Evolutionary conservation across 1,284 basidiomycete species (phyloP).

Genomic region (Hymenochaete sp.): DNA sequence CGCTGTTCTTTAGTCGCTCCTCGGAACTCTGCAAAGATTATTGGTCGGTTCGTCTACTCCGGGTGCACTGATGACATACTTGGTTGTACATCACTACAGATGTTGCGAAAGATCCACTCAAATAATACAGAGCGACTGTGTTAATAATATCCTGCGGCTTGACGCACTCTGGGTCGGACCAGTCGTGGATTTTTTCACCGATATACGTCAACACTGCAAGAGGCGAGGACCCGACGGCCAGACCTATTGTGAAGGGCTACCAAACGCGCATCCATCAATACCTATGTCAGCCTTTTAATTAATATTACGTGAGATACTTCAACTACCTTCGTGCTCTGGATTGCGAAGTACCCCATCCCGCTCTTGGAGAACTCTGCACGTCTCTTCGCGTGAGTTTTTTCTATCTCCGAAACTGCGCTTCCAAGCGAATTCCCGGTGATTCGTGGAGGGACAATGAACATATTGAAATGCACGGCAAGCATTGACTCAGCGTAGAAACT

Average conservation of each 20-base stretch:
- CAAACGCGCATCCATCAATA: background rate
- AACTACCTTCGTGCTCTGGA: slow-evolving; percentile 19
- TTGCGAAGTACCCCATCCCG: slow-evolving; percentile 19
- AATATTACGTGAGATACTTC: background rate
- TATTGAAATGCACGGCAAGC: slow-evolving; percentile 20
- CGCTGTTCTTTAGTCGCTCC: background rate
- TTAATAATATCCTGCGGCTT: slow-evolving; percentile 19
- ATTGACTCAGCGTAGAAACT: slow-evolving; percentile 18
- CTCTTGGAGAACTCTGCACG: slow-evolving; percentile 16
- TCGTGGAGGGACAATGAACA: slow-evolving; percentile 19
- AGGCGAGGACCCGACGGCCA: slow-evolving; percentile 20
- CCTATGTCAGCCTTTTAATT: background rate
- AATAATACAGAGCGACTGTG: slow-evolving; percentile 22
- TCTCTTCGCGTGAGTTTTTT: slow-evolving; percentile 14
- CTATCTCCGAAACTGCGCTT: slow-evolving; percentile 12
- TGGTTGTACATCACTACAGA: slow-evolving; percentile 22
- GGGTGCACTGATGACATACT: slow-evolving; percentile 2
- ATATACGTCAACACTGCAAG: slow-evolving; percentile 21
- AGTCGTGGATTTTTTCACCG: slow-evolving; percentile 21
- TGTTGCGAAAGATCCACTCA: slow-evolving; percentile 20
- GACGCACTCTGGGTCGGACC: slow-evolving; percentile 20
- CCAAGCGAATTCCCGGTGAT: slow-evolving; percentile 1
- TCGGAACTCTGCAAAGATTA: slow-evolving; percentile 1
- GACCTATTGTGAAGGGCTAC: slow-evolving; percentile 22
- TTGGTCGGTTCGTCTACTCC: background rate